A percentile compares a stretch with the other conserved stretches of the same genome.
Evolutionary conservation across 2,329 filamentous ascomycete genomes (phyloP).

Genomic region (Dothideomycetidae sp.): DNA sequence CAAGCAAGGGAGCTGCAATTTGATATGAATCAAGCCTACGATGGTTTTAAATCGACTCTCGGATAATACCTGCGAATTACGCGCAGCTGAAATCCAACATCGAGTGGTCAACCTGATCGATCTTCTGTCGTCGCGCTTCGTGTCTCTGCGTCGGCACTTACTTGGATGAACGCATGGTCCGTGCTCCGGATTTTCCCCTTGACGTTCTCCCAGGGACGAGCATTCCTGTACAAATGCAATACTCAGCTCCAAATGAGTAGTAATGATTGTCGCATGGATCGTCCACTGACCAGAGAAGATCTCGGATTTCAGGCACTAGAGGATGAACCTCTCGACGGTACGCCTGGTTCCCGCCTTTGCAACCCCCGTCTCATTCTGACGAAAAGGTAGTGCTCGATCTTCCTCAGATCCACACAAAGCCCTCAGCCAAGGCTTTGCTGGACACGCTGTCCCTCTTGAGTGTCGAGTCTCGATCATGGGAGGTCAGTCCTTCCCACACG

Average conservation of each 20-base stretch:
- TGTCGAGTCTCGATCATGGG: conserved; percentile 56
- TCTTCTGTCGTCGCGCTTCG: too few species aligned
- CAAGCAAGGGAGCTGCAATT: conserved; percentile 80
- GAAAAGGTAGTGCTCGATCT: conserved; percentile 50
- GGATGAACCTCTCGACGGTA: conserved; percentile 22
- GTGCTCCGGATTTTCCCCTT: conserved; percentile 5
- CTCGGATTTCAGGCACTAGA: conserved; percentile 13
- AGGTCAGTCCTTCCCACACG: conserved; percentile 24
- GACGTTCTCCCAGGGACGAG: too few species aligned
- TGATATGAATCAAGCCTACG: conserved; percentile 88
- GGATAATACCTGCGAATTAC: too few species aligned
- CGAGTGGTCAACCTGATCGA: too few species aligned
- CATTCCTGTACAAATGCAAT: too few species aligned
- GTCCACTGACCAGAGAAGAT: conserved; percentile 8
- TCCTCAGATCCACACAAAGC: conserved; percentile 69
- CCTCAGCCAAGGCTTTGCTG: conserved; percentile 49
- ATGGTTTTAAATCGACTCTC: conserved; percentile 77
- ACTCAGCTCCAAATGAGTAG: too few species aligned
- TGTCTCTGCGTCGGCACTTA: background rate
- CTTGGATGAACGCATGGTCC: background rate
- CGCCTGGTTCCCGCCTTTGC: conserved; percentile 32
- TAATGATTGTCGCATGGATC: conserved; percentile 5
- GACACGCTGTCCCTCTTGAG: conserved; percentile 52
- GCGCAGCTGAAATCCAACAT: too few species aligned
- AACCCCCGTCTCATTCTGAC: conserved; percentile 7